Evolutionary conservation across 139 green algal genomes (phyloP).

Genomic region (Helicosporidium sp.): DNA sequence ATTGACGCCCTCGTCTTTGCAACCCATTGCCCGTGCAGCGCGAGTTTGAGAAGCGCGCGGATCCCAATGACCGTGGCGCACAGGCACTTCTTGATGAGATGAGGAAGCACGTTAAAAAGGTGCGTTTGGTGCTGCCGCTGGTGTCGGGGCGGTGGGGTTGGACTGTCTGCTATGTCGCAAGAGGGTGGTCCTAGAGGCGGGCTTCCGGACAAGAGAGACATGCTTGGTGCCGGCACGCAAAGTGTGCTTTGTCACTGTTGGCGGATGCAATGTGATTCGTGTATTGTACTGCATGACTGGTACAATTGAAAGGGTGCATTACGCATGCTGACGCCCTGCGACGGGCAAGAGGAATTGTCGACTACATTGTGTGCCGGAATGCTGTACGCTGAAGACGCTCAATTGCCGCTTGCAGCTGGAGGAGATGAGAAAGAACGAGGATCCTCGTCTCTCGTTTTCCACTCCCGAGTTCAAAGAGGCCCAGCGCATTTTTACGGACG

Average conservation of each 20-base stretch:
- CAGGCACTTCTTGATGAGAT: slow-evolving; percentile 68
- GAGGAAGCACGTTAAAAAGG: slow-evolving; percentile 67
- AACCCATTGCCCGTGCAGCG: slow-evolving; percentile 25
- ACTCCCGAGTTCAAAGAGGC: slow-evolving; percentile 90
- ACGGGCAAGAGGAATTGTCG: too few species aligned
- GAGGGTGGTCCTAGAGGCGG: too few species aligned
- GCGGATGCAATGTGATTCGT: background rate
- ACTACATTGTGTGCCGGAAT: too few species aligned
- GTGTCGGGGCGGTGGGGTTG: background rate
- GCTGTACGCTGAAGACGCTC: background rate
- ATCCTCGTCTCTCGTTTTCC: slow-evolving; percentile 74
- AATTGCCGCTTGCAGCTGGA: slow-evolving; percentile 66
- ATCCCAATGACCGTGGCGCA: slow-evolving; percentile 50
- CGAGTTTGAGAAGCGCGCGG: slow-evolving; percentile 40
- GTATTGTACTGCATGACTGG: background rate
- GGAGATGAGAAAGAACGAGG: slow-evolving; percentile 59
- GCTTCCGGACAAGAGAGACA: too few species aligned
- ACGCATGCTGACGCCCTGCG: too few species aligned
- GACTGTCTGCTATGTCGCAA: background rate
- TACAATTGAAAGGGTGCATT: too few species aligned
- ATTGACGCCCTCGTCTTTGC: too few species aligned
- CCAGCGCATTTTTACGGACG: slow-evolving; percentile 66
- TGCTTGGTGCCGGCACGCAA: too few species aligned
- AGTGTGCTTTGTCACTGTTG: background rate
- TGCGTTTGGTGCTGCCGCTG: slow-evolving; percentile 3